These are phyloP conservation scores for Blastocystis sp. DNA, from an alignment of 352 stramenopile genomes.

Conservation along the genomic window DNA sequence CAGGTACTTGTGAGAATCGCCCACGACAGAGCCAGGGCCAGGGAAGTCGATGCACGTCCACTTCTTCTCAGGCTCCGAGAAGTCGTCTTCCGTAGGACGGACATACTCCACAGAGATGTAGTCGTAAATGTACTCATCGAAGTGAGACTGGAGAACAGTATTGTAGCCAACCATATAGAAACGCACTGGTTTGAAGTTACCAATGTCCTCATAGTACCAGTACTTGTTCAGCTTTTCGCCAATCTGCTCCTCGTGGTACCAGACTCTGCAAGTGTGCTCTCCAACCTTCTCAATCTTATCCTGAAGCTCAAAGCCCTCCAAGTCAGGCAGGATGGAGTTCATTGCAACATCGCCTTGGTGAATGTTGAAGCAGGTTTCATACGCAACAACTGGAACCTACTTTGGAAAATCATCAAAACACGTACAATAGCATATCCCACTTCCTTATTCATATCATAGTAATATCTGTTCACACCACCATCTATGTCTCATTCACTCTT, in stretches of 20 bases:
- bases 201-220: constrained; percentile 71
- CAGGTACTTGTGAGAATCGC: constrained; percentile 67
- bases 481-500: constrained; percentile 60
- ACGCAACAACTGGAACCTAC: constrained; percentile 65
- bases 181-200: constrained; percentile 70
- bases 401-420: neutral
- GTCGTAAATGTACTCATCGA: constrained; percentile 80
- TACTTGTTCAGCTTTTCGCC: constrained; percentile 76
- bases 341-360: constrained; percentile 68
- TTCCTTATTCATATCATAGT: constrained; percentile 59
- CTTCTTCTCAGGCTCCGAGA: constrained; percentile 74
- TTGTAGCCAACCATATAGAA: constrained; percentile 80
- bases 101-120: constrained; percentile 77
- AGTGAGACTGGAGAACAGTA: constrained; percentile 75
- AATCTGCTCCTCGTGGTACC: constrained; percentile 72
- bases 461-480: constrained; percentile 60
- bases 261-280: constrained; percentile 73
- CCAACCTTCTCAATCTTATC: constrained; percentile 73
- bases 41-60: constrained; percentile 69
- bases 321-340: constrained; percentile 77
- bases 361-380: constrained; percentile 80
- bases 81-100: constrained; percentile 69
- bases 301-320: constrained; percentile 75
- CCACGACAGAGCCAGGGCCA: constrained; percentile 63
- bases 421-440: constrained; percentile 46